Percentiles rank a stretch among this genome's conserved stretches.
phyloP scores from a whole-genome alignment of 768 basidiomycete species.

The Termitomyces sp. region DNA sequence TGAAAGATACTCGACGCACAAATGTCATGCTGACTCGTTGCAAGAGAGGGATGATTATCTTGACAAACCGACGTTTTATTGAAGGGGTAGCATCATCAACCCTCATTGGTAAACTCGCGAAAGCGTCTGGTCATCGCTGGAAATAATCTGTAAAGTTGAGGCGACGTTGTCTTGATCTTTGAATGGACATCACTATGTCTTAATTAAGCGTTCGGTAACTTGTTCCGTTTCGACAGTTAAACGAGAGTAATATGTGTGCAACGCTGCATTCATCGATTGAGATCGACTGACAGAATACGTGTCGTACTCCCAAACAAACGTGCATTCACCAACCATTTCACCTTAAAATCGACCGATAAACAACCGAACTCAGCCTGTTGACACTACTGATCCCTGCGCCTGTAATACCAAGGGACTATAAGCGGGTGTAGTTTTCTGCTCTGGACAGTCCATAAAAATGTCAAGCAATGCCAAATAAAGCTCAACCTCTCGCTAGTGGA shows the following conservation, averaged over 20 bases:
- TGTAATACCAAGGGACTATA: no score
- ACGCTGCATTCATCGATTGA: neutral
- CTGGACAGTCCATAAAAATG: no score
- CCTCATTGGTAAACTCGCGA: conserved; percentile 27
- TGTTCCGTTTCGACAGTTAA: no score
- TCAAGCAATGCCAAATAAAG: conserved; percentile 8
- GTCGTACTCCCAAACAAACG: neutral
- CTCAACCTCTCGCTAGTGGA: neutral
- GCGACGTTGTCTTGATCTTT: no score
- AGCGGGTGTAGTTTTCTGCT: no score
- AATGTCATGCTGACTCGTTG: conserved; percentile 77
- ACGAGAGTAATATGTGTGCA: no score
- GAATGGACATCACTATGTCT: neutral
- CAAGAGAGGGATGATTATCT: conserved; percentile 61
- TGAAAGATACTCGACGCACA: conserved; percentile 47
- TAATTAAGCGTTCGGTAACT: neutral
- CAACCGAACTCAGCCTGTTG: conserved; percentile 14
- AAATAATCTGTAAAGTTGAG: no score
- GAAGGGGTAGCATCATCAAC: conserved; percentile 24
- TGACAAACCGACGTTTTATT: conserved; percentile 49
- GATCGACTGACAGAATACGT: neutral
- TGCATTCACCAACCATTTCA: conserved; percentile 4
- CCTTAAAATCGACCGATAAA: conserved; percentile 9
- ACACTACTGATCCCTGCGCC: conserved; percentile 18
- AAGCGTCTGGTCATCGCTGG: conserved; percentile 14